Evolutionary conservation across 192 early-diverging fungal genomes (phyloP), one percentile per base, ranked within the genome.

Genomic region (Pilaira anomala): DNA sequence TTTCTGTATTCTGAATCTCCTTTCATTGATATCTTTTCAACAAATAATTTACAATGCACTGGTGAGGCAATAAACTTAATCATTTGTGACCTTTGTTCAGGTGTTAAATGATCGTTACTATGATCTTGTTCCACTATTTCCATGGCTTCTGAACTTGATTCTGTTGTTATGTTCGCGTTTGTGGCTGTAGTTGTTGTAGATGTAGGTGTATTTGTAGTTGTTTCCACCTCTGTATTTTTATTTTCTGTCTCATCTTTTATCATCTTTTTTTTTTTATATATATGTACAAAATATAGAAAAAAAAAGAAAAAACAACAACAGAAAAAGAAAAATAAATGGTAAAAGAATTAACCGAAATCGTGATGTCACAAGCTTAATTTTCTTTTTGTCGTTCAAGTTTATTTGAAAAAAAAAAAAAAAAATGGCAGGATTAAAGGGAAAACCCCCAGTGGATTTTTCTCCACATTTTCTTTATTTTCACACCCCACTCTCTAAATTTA

Each of bases 1-100:
- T 85, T 83, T 13, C 90, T 87, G 71, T 83, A 89, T 58, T 88
- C 87, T 9, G 73, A 50, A 28, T 62, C 48, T 24, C 57, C 41
- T 40, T 57, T 36, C 19, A 26, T 29, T 13, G 65, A 67, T 9
- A 66, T 41, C 39, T 73, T 73, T 39, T 73, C 65, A 12, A 73
- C 71, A 59, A 67, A 73, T 5, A 73, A 45, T 36, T 73, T 73
- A 55, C 71, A 66, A 25, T 66, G 39, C 3, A 73, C 26, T 18
- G 71, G 71, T 39, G 63, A 36, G 33, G 59, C 60, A 1, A 69
- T 14, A 24, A 69, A 69, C 30, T 55, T 52, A 25, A 54, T 45
- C 61, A 63, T 63, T 26, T 53, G 51, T 7, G 30, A 33, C 7
- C 30, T 33, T 33, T 4, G 30, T 33, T 33, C 30, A 4, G 30